Base-by-base conservation (phyloP, 306 rosid genomes). In the Corylus avellana region DNA sequence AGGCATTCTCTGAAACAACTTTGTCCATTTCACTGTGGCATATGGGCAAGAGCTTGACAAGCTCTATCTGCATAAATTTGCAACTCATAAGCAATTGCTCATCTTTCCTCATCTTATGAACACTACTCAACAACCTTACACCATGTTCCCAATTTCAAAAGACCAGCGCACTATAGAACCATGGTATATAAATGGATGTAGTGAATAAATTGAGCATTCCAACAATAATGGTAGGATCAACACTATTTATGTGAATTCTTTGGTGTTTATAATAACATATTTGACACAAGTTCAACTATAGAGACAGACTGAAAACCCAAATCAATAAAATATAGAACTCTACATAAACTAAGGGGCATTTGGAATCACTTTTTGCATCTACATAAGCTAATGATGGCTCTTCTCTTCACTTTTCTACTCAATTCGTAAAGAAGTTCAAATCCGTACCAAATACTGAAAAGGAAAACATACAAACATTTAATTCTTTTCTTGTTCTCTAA, bases 11-110 rank as follows among this genome's bases (percentile, higher is more conserved):
- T 48, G 92, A 87, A 85, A 94, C 84, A 84, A 88, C 89, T 81
- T 88, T 86, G 53, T 83, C 90, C 95, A 94, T 90, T 90, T 87
- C 85, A 87, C 97, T 92, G 82, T 94, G 97, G 86, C 98, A 92
- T 76, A 78, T 85, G 78, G 86, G 86, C 85, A 86, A 79, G 79
- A 92, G 92, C 76, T 86, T 83, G 76, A 92, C 89, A 71, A 77
- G 86, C 80, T 86, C 84, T 72, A 77, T 90, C 97, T 94, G 93
- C 91, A 87, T 32, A 73, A 25, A 81, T 70, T 78, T 82, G 77
- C 83, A 70, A 68, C 69, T 16, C 72, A 59, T 61, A 62, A 77
- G 78, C 54, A 70, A 70, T 74, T 57, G 71, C 80, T 29, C 50
- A 42, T 56, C 14, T 25, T 77, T 80, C 58, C 42, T 12, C 8